These are phyloP conservation scores for Fusarium sp. DNA, from an alignment of 2,329 filamentous ascomycete species.

Conservation along the genomic window DNA sequence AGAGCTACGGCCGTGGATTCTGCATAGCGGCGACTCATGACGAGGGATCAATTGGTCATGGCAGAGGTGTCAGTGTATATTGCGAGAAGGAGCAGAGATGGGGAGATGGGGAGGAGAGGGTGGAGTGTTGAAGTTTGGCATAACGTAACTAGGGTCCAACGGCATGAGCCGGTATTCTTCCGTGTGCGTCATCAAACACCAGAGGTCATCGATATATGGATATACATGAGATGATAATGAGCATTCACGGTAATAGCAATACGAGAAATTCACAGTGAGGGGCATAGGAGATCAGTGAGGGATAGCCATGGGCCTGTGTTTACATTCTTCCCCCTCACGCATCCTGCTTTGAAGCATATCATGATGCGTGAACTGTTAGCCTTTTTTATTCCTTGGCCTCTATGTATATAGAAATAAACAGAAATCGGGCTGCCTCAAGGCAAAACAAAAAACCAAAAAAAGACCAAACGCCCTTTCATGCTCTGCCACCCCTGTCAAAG, in stretches of 20 bases:
- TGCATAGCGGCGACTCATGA: slow-evolving; percentile 44
- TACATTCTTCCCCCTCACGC: slow-evolving; percentile 38
- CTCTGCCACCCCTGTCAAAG: slow-evolving; percentile 41
- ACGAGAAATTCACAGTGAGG: not conserved
- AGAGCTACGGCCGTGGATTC: slow-evolving; percentile 43
- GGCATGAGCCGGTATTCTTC: slow-evolving; percentile 36
- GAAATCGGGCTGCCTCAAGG: slow-evolving; percentile 23
- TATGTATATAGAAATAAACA: slow-evolving; percentile 41
- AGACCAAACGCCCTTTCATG: slow-evolving; percentile 44
- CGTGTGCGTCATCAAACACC: slow-evolving; percentile 30
- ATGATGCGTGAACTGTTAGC: slow-evolving; percentile 35
- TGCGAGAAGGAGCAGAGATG: slow-evolving; percentile 16
- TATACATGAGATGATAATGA: not conserved
- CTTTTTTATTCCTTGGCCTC: slow-evolving; percentile 35
- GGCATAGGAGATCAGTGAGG: slow-evolving; percentile 12
- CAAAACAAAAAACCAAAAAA: slow-evolving; percentile 5
- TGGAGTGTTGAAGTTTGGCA: slow-evolving; percentile 25
- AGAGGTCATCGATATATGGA: not conserved
- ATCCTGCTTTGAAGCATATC: slow-evolving; percentile 31
- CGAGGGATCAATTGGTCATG: slow-evolving; percentile 46
- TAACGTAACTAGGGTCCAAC: not conserved
- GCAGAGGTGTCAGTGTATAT: slow-evolving; percentile 12
- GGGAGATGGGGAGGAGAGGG: slow-evolving; percentile 12
- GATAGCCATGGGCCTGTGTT: slow-evolving; percentile 33
- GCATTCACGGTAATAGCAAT: not conserved